Evolutionary conservation across 176 grass and related monocot genomes (phyloP).

Genomic region (Oryza coarctata): DNA sequence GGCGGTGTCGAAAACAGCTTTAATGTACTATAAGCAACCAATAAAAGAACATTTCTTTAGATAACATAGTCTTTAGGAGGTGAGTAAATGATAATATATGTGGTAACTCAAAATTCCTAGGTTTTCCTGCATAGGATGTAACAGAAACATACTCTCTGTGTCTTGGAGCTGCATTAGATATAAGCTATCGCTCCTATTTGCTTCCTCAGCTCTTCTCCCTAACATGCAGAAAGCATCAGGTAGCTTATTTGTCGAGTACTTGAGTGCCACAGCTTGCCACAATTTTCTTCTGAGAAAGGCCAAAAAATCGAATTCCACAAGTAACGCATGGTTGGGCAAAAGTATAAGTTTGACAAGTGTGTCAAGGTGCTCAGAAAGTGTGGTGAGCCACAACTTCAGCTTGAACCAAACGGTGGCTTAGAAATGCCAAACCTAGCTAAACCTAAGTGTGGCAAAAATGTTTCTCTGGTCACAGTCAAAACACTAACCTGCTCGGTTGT

Average conservation of each 20-base stretch:
- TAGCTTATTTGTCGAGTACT: not conserved
- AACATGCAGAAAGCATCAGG: not conserved
- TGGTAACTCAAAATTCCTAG: not conserved
- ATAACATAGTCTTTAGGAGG: not conserved
- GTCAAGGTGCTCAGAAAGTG: not conserved
- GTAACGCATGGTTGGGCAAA: not conserved
- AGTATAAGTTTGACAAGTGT: not conserved
- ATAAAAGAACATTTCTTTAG: not conserved
- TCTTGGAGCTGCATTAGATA: constrained; percentile 84
- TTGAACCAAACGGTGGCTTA: not conserved
- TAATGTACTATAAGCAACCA: constrained; percentile 51
- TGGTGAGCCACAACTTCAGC: not conserved
- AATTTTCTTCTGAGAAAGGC: not conserved
- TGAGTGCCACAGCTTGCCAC: not conserved
- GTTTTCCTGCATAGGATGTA: not conserved
- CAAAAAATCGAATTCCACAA: not conserved
- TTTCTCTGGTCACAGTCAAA: not conserved
- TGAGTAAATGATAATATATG: not conserved
- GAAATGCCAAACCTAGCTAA: not conserved
- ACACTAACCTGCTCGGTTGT: constrained; percentile 54
- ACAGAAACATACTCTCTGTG: constrained; percentile 49
- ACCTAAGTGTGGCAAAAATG: not conserved
- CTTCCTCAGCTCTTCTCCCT: constrained; percentile 73
- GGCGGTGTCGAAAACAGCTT: constrained; percentile 71
- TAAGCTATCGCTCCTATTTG: constrained; percentile 68